Percentiles rank a stretch among this genome's conserved stretches.
Conservation (phyloP, 2,329 filamentous ascomycete species). For the Sarocladium strictum region DNA sequence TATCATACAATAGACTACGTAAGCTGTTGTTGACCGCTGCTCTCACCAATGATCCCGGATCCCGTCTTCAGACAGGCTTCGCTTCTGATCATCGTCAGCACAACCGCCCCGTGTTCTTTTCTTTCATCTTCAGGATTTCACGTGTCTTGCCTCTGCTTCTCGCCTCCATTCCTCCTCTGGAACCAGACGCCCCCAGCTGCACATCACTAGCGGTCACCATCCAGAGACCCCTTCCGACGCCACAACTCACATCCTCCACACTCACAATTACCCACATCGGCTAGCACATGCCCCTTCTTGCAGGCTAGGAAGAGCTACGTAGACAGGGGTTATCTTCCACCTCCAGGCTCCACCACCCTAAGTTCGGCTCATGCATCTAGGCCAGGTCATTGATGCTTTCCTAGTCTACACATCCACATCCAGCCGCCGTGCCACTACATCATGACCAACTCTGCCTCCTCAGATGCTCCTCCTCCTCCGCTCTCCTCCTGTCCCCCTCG, state of each 20-base stretch:
- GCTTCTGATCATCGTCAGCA: neutral
- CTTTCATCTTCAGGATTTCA: neutral
- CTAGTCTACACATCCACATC: slow-evolving; percentile 1
- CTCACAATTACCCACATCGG: neutral
- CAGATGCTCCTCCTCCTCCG: slow-evolving; percentile 12
- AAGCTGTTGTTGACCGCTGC: no score
- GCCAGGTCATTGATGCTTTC: neutral
- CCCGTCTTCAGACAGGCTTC: neutral
- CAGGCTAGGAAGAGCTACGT: neutral
- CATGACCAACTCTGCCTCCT: slow-evolving; percentile 10
- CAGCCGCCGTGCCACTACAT: neutral
- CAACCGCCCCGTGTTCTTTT: neutral
- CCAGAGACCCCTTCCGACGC: neutral
- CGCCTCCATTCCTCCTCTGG: neutral
- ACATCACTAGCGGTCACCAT: neutral
- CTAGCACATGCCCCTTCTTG: neutral
- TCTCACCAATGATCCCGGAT: no score
- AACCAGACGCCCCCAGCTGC: neutral
- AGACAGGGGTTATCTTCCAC: slow-evolving; percentile 2
- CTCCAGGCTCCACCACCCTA: slow-evolving; percentile 4
- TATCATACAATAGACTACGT: no score
- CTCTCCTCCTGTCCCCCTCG: slow-evolving; percentile 3
- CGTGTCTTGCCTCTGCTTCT: neutral
- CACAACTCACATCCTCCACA: neutral
- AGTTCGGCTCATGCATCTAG: slow-evolving; percentile 5